Conservation (phyloP, 441 rosid genomes). For the Syzygium syzygioides region DNA sequence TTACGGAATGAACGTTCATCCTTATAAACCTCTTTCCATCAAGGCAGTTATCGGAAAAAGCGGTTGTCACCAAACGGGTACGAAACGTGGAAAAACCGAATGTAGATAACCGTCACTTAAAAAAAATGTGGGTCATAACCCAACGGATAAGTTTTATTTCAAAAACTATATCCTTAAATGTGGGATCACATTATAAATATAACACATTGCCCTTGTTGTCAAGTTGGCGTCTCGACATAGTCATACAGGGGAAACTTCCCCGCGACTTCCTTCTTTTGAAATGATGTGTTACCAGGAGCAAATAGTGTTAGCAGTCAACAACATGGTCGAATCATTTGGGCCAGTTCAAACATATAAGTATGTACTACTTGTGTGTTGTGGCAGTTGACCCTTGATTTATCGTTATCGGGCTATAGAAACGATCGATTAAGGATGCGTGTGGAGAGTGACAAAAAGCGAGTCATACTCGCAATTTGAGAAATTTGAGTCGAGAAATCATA, state of each 20-base stretch:
- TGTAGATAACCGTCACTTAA: no score
- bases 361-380: not conserved
- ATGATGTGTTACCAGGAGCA: not conserved
- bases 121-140: no score
- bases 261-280: not conserved
- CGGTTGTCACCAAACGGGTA: no score
- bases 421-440: not conserved
- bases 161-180: no score
- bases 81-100: no score
- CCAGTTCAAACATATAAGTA: not conserved
- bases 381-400: not conserved
- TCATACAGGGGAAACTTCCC: not conserved
- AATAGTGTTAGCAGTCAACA: not conserved
- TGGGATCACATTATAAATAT: no score
- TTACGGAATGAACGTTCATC: no score
- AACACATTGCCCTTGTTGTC: not conserved
- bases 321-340: not conserved
- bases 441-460: not conserved
- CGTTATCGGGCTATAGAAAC: not conserved
- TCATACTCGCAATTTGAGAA: not conserved
- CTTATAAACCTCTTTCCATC: no score
- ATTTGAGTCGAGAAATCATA: not conserved
- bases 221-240: not conserved
- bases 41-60: no score
- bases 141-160: no score